These are phyloP conservation scores for Talaromyces liani DNA, from an alignment of 495 filamentous ascomycete genomes.

Conservation along the genomic window DNA sequence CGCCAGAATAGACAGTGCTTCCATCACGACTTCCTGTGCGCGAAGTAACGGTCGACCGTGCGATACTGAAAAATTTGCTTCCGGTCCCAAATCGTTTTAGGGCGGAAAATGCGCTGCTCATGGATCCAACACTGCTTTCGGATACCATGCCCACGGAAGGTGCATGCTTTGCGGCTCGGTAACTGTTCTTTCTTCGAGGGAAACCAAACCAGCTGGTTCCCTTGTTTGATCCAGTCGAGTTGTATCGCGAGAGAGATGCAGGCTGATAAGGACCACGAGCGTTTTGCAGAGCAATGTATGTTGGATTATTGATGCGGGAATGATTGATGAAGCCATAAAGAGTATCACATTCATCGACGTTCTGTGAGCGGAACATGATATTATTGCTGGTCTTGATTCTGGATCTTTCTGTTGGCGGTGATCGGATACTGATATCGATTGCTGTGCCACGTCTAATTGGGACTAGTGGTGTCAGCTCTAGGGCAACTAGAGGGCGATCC, in stretches of 20 bases:
- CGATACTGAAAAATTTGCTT: constrained; percentile 71
- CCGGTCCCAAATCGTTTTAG: constrained; percentile 59
- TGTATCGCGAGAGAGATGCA: constrained; percentile 20
- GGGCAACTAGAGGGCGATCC: constrained; percentile 59
- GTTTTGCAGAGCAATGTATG: constrained; percentile 76
- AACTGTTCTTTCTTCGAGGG: constrained; percentile 45
- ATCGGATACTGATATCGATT: constrained; percentile 88
- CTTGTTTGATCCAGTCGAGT: constrained; percentile 15
- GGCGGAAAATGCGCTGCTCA: constrained; percentile 62
- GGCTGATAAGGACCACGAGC: constrained; percentile 41
- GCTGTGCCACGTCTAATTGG: constrained; percentile 82
- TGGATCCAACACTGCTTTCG: constrained; percentile 51
- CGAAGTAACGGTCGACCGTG: constrained; percentile 51
- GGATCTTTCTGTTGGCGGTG: constrained; percentile 63
- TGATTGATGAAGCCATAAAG: constrained; percentile 80
- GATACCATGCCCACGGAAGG: constrained; percentile 46
- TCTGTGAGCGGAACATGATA: constrained; percentile 82
- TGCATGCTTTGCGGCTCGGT: constrained; percentile 49
- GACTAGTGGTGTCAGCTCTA: constrained; percentile 83
- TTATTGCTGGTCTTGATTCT: constrained; percentile 64
- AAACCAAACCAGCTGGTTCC: constrained; percentile 37
- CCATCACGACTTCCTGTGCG: constrained; percentile 45
- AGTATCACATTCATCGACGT: constrained; percentile 64
- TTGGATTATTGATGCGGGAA: constrained; percentile 78
- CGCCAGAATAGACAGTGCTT: constrained; percentile 52